A percentile compares a stretch with the other conserved stretches of the same genome.
These are phyloP conservation scores for Pleurotus giganteus DNA, from an alignment of 768 basidiomycete species.

Conservation along the genomic window DNA sequence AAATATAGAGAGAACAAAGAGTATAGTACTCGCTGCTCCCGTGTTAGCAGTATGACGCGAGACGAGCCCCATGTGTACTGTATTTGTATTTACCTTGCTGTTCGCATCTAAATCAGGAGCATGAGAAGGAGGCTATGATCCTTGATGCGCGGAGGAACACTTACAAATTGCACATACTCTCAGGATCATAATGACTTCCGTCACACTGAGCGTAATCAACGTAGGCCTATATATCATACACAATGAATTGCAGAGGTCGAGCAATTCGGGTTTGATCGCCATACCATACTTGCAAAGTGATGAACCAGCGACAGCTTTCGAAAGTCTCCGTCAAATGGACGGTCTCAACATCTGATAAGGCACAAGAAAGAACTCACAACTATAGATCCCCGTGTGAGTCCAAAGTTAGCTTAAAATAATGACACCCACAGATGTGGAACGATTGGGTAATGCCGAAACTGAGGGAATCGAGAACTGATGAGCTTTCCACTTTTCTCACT, in stretches of 20 bases:
- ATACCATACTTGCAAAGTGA: neutral
- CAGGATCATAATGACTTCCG: neutral
- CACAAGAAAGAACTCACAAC: neutral
- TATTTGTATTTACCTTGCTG: neutral
- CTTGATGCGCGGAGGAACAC: neutral
- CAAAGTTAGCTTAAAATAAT: neutral
- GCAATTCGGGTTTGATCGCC: neutral
- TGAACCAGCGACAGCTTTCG: neutral
- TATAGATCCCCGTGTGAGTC: neutral
- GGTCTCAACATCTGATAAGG: too few relatives aligned
- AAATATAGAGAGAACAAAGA: neutral
- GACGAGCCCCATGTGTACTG: too few relatives aligned
- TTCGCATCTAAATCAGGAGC: neutral
- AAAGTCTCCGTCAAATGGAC: too few relatives aligned
- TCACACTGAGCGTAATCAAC: neutral
- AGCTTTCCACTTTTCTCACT: neutral
- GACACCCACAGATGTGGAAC: neutral
- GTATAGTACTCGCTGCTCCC: neutral
- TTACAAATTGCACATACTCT: neutral
- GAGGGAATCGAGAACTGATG: neutral
- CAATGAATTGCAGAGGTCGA: neutral
- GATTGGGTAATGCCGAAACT: neutral
- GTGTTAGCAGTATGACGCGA: too few relatives aligned
- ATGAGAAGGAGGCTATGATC: neutral
- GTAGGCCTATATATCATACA: neutral